Evolutionary conservation across 768 basidiomycete species (phyloP).

Genomic region (Cystobasidium ongulense): DNA sequence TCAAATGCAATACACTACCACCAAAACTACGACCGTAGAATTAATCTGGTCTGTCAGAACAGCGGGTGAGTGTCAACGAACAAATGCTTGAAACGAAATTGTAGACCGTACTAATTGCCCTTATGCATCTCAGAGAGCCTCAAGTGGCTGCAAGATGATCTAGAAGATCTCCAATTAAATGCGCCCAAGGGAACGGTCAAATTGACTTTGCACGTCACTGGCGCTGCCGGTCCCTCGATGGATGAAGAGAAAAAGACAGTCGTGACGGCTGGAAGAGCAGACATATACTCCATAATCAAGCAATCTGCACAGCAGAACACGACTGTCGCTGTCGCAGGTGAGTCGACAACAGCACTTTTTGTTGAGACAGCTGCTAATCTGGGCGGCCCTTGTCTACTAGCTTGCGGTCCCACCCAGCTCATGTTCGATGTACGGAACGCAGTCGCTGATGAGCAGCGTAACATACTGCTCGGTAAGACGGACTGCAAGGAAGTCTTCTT

Average conservation of each 20-base stretch:
- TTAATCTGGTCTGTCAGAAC: slow-evolving; percentile 15
- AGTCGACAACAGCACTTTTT: not conserved
- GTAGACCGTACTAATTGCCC: not conserved
- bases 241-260: not conserved
- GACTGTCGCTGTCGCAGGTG: not conserved
- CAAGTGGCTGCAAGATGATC: slow-evolving; percentile 8
- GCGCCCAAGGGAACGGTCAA: not conserved
- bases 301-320: not conserved
- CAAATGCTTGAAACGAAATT: not conserved
- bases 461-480: slow-evolving; percentile 3
- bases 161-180: not conserved
- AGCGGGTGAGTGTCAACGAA: slow-evolving; percentile 12
- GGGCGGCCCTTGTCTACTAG: not conserved
- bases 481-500: slow-evolving; percentile 6
- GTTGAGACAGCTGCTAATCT: not conserved
- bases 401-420: slow-evolving; percentile 4
- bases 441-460: not conserved
- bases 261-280: slow-evolving; percentile 7
- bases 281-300: not conserved
- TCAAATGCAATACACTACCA: not conserved
- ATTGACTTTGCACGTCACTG: slow-evolving; percentile 9
- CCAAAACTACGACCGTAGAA: not conserved
- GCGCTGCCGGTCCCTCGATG: not conserved
- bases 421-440: slow-evolving; percentile 17
- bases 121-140: not conserved